A percentile compares a stretch with the other conserved stretches of the same genome.
Evolutionary conservation across 768 basidiomycete species (phyloP).

Genomic region (Termitomyces bulborhizus): DNA sequence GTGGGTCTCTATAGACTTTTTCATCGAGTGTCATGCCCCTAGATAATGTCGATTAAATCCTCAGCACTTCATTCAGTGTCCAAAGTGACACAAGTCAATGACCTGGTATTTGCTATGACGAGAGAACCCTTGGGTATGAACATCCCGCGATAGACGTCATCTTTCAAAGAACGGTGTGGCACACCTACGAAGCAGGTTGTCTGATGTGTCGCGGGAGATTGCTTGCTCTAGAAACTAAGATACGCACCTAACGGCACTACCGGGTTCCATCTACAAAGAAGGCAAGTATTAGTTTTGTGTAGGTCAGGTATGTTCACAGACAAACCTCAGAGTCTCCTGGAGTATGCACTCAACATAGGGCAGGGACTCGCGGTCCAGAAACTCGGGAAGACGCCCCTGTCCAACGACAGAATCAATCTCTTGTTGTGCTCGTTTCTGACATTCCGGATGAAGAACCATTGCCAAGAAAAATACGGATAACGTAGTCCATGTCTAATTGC

Average conservation of each 20-base stretch:
- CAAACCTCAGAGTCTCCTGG: background rate
- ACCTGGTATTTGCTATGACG: background rate
- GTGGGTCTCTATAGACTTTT: constrained; percentile 28
- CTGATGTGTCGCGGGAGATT: background rate
- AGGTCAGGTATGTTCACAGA: constrained; percentile 3
- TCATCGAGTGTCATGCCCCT: constrained; percentile 35
- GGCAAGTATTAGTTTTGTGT: background rate
- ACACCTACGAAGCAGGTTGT: background rate
- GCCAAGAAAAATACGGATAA: constrained; percentile 20
- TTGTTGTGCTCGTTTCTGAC: background rate
- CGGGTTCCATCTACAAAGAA: background rate
- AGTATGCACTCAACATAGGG: constrained; percentile 1
- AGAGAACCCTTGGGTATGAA: background rate
- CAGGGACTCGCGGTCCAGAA: constrained; percentile 1
- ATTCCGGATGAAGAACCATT: constrained; percentile 3
- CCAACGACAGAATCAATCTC: constrained; percentile 3
- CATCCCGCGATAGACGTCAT: background rate
- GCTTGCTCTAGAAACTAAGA: constrained; percentile 3
- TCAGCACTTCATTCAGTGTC: constrained; percentile 4
- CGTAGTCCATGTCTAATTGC: constrained; percentile 23
- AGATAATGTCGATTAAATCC: constrained; percentile 13
- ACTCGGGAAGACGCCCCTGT: background rate
- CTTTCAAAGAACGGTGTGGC: background rate
- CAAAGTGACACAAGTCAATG: background rate
- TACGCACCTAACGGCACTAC: background rate